Percentiles rank a stretch among this genome's conserved stretches.
Evolutionary conservation across 2,329 filamentous ascomycete genomes (phyloP).

Genomic region (Xylariaceae sp.): DNA sequence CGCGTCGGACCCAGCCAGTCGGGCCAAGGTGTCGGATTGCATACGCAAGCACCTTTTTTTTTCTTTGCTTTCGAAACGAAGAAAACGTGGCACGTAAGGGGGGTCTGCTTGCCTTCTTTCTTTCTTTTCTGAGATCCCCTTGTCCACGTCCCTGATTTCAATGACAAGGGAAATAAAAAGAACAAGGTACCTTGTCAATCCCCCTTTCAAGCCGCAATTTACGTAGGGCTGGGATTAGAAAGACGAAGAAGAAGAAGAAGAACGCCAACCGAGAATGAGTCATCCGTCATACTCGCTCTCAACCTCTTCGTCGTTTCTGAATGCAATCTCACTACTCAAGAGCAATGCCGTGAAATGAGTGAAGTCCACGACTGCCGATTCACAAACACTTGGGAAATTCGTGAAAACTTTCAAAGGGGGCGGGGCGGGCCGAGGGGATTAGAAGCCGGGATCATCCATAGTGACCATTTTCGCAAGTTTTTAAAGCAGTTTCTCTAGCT

Average conservation of each 20-base stretch:
- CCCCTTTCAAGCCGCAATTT: background rate
- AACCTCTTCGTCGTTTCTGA: background rate
- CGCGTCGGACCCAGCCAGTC: slow-evolving; percentile 5
- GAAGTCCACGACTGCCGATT: no score
- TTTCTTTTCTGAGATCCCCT: no score
- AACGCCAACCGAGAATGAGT: background rate
- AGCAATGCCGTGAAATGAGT: no score
- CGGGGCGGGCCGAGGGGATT: no score
- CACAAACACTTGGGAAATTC: no score
- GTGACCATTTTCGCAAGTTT: no score
- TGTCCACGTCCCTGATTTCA: background rate
- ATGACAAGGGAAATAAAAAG: background rate
- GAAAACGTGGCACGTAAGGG: background rate
- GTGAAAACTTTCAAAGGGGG: no score
- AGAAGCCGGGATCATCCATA: no score
- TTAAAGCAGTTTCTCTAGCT: no score
- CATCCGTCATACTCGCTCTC: background rate
- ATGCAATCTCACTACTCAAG: no score
- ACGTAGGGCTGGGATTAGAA: slow-evolving; percentile 1
- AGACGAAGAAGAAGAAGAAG: background rate
- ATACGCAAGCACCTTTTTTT: background rate
- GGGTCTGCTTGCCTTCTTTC: background rate
- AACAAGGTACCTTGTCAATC: background rate
- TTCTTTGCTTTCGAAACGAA: background rate
- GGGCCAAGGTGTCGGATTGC: slow-evolving; percentile 1